Base-by-base conservation (phyloP, 2,329 filamentous ascomycete genomes). In the Aspergillus sp. region DNA sequence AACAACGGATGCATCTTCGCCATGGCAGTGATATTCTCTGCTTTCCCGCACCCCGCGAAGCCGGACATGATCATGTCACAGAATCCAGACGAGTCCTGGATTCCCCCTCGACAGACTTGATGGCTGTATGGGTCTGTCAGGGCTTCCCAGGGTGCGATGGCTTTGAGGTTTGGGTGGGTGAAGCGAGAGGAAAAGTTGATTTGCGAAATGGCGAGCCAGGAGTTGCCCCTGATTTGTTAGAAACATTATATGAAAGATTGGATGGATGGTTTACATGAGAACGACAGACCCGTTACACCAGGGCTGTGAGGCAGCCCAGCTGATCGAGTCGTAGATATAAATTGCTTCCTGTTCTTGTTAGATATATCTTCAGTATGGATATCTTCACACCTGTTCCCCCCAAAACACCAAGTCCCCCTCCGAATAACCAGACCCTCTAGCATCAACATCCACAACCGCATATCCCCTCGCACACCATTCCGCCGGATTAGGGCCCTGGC, bases 401-500 rank as follows among this genome's bases (percentile, higher is more conserved):
- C 51, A 56, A 30, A 56, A 52, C 1, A 33, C 13, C 7, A 61
- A 43, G 39, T 58, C 37, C 2, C 61, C 60, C 19, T 61, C 61
- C 1, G 59, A 62, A 13, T 61, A 45, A 9, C 50, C 54, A 4
- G 46, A 38, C 2, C 61, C 62, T 5, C 62, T 48, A 2, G 56
- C 46, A 39, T 65, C 62, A 9, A 60, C 46, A 34, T 64, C 59
- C 30, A 63, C 50, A 33, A 65, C 50, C 2, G 61, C 61, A 40
- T 62, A 65, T 2, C 59, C 59, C 31, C 56, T 41, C 6, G 44
- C 31, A 12, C 50, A 53, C 54, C 59, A 65, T 30, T 63, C 60
- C 5, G 60, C 60, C 0, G 60, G 61, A 35, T 64, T 56, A 0
- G 53, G 51, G 4, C 50, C 54, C 19, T 19, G 19, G 2, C 19